Evolutionary conservation across 2,329 filamentous ascomycete species (phyloP).

Genomic region (Clarireedia sp.): DNA sequence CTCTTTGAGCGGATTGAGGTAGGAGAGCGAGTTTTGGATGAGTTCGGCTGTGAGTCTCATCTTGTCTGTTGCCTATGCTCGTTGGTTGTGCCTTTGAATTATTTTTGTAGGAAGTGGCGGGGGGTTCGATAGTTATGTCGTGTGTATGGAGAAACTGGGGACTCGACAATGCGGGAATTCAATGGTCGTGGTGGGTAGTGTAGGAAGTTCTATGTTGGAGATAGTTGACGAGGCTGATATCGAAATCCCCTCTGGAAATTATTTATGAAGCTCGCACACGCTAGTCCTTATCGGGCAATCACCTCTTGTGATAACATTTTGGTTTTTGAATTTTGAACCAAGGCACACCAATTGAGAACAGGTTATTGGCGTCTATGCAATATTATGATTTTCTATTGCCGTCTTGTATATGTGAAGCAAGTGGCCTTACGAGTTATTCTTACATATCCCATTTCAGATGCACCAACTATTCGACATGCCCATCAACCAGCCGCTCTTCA

Average conservation of each 20-base stretch:
- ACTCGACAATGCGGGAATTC: too few species aligned
- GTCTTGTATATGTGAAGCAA: too few species aligned
- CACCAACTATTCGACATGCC: not conserved
- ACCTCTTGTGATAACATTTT: not conserved
- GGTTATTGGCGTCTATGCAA: too few species aligned
- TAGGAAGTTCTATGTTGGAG: not conserved
- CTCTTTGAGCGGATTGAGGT: constrained; percentile 97
- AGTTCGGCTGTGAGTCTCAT: constrained; percentile 97
- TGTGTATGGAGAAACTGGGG: not conserved
- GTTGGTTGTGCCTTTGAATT: constrained; percentile 7
- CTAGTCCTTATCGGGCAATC: not conserved
- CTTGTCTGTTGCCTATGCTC: constrained; percentile 10
- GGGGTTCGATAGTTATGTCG: not conserved
- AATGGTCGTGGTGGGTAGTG: not conserved
- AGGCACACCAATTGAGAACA: too few species aligned
- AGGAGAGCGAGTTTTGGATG: constrained; percentile 89
- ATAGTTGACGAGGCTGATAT: not conserved
- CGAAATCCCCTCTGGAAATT: not conserved
- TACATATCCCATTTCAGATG: too few species aligned
- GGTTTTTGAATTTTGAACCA: too few species aligned
- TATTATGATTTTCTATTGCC: too few species aligned
- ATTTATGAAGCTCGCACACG: not conserved
- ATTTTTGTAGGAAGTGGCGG: not conserved
- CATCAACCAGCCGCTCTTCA: not conserved
- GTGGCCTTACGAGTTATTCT: too few species aligned